A percentile compares a stretch with the other conserved stretches of the same genome.
phyloP scores from a whole-genome alignment of 192 early-diverging fungal genomes.

The Polychytrium aggregatum region DNA sequence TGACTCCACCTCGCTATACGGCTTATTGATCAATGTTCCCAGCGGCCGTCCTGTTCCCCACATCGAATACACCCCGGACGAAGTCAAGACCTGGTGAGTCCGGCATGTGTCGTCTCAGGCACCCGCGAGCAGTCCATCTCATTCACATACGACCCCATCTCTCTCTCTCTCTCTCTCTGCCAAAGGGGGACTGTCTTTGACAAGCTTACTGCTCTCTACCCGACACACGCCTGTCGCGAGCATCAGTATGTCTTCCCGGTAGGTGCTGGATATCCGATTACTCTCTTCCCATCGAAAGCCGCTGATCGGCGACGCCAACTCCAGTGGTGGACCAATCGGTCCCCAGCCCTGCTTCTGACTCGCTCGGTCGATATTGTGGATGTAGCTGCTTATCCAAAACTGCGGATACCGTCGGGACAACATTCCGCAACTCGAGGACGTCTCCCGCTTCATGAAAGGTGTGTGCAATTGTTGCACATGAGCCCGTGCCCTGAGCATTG shows the following conservation, averaged over 20 bases:
- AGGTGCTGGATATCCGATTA: neutral
- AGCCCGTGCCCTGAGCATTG: too few relatives aligned
- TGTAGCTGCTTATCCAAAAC: slow-evolving; percentile 67
- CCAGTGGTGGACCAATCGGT: neutral
- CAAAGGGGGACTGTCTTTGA: slow-evolving; percentile 44
- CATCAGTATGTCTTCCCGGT: slow-evolving; percentile 77
- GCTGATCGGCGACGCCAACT: neutral
- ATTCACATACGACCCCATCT: too few relatives aligned
- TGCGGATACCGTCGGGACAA: slow-evolving; percentile 73
- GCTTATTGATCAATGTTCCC: slow-evolving; percentile 2
- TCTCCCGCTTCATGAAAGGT: slow-evolving; percentile 84
- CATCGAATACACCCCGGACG: slow-evolving; percentile 68
- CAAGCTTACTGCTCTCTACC: slow-evolving; percentile 62
- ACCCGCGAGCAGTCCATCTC: neutral
- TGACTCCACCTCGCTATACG: too few relatives aligned
- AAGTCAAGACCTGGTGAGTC: slow-evolving; percentile 74
- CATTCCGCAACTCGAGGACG: slow-evolving; percentile 82
- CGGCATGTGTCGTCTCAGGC: slow-evolving; percentile 16
- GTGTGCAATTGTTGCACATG: too few relatives aligned
- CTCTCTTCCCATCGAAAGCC: too few relatives aligned
- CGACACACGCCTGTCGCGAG: slow-evolving; percentile 84
- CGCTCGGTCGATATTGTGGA: too few relatives aligned
- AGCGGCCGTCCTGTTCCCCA: slow-evolving; percentile 68
- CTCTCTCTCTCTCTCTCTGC: too few relatives aligned
- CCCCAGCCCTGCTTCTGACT: neutral